phyloP scores from a whole-genome alignment of 495 filamentous ascomycete species.

The Tetracladium marchalianum region DNA sequence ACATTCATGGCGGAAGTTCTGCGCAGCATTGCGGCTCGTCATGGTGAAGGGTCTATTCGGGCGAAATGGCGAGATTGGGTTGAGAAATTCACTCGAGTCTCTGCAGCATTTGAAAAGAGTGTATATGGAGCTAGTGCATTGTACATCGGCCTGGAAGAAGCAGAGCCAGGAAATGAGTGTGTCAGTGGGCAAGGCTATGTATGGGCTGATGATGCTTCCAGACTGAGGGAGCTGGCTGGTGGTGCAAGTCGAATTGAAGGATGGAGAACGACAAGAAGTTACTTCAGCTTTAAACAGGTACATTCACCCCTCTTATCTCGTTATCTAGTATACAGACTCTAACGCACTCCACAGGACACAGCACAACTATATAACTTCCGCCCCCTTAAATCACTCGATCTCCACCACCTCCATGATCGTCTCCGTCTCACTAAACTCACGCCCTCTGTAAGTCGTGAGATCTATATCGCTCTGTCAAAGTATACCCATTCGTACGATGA shows the following conservation, averaged over 20 bases:
- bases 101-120: constrained; percentile 88
- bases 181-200: constrained; percentile 86
- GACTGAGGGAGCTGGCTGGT: constrained; percentile 74
- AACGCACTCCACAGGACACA: constrained; percentile 38
- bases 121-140: constrained; percentile 87
- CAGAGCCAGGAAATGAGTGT: constrained; percentile 44
- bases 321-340: neutral
- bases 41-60: constrained; percentile 83
- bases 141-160: constrained; percentile 72
- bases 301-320: neutral
- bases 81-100: constrained; percentile 78
- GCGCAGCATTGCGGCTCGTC: constrained; percentile 70
- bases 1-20: constrained; percentile 82
- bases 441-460: constrained; percentile 57
- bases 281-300: constrained; percentile 89
- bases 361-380: constrained; percentile 53
- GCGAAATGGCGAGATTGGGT: constrained; percentile 89
- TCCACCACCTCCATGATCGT: constrained; percentile 87
- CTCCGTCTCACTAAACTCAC: constrained; percentile 68
- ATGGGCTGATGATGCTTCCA: constrained; percentile 75
- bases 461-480: constrained; percentile 71
- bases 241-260: constrained; percentile 90
- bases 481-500: constrained; percentile 76
- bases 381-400: constrained; percentile 73
- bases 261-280: constrained; percentile 89